phyloP scores from a whole-genome alignment of 306 rosid species.

The Alnus glutinosa region DNA sequence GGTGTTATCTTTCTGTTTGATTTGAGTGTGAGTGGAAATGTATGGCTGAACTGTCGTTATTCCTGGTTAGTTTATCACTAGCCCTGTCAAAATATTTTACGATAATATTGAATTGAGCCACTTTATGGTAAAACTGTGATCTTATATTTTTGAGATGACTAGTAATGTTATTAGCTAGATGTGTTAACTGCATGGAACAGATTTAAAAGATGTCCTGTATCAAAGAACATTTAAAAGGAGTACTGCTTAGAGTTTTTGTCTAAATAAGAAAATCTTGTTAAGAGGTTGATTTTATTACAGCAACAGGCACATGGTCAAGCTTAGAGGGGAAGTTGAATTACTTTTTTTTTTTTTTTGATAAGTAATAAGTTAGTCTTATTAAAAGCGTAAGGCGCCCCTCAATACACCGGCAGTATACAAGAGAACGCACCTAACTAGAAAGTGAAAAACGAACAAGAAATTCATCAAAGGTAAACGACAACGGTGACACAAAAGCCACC shows the following conservation, averaged over 20 bases:
- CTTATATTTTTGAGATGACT: not conserved
- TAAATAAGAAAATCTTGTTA: not conserved
- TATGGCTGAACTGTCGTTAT: not conserved
- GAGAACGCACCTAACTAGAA: too few species aligned
- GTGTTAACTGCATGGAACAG: not conserved
- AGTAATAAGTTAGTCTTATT: too few species aligned
- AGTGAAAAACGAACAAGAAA: too few species aligned
- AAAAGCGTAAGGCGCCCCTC: too few species aligned
- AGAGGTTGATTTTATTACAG: not conserved
- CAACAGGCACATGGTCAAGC: not conserved
- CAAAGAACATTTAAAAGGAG: not conserved
- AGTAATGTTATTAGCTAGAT: not conserved
- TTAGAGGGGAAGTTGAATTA: not conserved
- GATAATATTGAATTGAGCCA: not conserved
- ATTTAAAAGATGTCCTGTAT: not conserved
- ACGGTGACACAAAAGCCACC: too few species aligned
- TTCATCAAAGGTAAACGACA: too few species aligned
- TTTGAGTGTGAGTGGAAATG: not conserved
- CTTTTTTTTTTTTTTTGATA: too few species aligned
- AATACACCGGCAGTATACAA: too few species aligned
- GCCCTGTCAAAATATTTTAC: not conserved
- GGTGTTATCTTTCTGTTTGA: conserved; percentile 12
- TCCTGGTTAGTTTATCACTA: not conserved
- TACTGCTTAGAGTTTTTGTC: not conserved
- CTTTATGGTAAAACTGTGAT: not conserved